Evolutionary conservation across 192 early-diverging fungal species (phyloP), one percentile per base, ranked within the genome.

Genomic region (Lunasporangiospora selenospora): DNA sequence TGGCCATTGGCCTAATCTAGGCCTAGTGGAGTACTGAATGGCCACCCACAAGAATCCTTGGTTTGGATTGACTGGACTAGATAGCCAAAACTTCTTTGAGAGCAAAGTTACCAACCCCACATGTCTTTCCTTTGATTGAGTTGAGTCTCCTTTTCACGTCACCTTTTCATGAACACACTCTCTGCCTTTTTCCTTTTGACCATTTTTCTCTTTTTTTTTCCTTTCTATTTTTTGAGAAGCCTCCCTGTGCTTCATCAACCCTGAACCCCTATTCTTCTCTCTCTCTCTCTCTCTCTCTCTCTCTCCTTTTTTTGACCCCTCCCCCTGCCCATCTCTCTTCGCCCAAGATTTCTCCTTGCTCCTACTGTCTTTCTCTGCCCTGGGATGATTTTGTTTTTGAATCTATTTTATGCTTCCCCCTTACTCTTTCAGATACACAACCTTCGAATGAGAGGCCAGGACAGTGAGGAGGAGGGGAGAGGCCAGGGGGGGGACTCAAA

Each of bases 311-410:
- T 43, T 6, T 54, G 3, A 16, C 38, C 11, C 23, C 27, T 45
- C 7, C 13, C 24, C 19, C 19, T 44, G 43, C 13, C 43, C 24
- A 24, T 18, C n/a, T 19, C 26, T 47, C 12, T 0, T 21, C 27
- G 32, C n/a, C 53, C 37, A 29, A 19, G 24, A 21, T 13, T 15
- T n/a, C 30, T 6, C 8, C 16, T 21, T 55, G 18, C 29, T 33
- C 43, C 19, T 41, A 15, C n/a, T 55, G n/a, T 38, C 9, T 42
- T 19, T 52, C 8, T 27, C 40, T 43, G 2, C 26, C 43, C 44
- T 41, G 42, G 55, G 42, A 31, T 58, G 55, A 23, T 41, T 43
- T 19, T 58, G 55, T 43, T 58, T 41, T 41, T 58, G 46, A 45
- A 26, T 56, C 27, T 34, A n/a, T 16, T 51, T 34, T 29, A 51